phyloP scores from a whole-genome alignment of 176 grass and related monocot species.

The Chloris gayana region DNA sequence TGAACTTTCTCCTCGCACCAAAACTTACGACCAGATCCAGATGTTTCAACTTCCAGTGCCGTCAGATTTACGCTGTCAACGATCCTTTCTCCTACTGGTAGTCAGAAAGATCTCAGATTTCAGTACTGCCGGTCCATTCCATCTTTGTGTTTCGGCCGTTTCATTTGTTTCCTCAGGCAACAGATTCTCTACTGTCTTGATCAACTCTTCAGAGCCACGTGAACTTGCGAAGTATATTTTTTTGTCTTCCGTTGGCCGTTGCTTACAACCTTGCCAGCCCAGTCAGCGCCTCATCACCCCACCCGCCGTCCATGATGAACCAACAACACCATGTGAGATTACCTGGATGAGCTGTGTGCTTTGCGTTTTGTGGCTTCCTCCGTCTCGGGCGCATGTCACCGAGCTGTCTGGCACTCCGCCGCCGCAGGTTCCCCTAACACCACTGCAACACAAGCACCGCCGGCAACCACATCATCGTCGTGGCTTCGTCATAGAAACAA shows the following conservation, averaged over 20 bases:
- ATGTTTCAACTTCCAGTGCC: not conserved
- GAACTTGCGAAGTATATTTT: too few species aligned
- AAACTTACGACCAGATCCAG: not conserved
- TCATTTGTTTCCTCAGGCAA: not conserved
- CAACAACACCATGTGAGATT: conserved; percentile 7
- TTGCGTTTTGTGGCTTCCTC: not conserved
- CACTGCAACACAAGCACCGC: not conserved
- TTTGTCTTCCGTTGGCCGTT: not conserved
- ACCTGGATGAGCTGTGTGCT: not conserved
- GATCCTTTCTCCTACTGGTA: not conserved
- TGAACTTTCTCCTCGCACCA: not conserved
- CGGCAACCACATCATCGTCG: not conserved
- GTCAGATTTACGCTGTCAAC: not conserved
- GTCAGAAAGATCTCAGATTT: too few species aligned
- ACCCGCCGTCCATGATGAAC: not conserved
- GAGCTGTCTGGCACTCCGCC: not conserved
- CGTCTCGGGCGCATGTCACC: not conserved
- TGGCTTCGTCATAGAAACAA: not conserved
- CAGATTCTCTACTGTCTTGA: not conserved
- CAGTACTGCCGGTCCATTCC: too few species aligned
- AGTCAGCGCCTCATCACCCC: too few species aligned
- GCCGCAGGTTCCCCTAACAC: not conserved
- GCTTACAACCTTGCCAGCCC: too few species aligned
- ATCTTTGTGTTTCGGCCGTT: not conserved
- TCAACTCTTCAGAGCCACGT: not conserved